Percentiles rank a stretch among this genome's conserved stretches.
Conservation (phyloP, 2,329 filamentous ascomycete genomes). For the Nigrograna mackinnonii region DNA sequence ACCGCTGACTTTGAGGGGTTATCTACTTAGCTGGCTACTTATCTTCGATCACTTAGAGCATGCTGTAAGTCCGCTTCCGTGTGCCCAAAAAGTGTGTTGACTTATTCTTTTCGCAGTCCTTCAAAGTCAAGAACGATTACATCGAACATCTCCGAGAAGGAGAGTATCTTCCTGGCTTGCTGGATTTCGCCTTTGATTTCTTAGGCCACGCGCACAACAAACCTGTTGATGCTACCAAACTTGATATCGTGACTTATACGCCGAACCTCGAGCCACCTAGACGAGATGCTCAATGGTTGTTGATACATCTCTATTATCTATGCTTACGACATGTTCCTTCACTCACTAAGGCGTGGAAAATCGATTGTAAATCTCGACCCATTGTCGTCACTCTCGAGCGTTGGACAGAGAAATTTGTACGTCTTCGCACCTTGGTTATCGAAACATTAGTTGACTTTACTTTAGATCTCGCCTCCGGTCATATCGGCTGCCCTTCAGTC, state of each 20-base stretch:
- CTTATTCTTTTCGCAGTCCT: slow-evolving; percentile 56
- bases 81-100: slow-evolving; percentile 1
- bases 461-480: slow-evolving; percentile 69
- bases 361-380: slow-evolving; percentile 76
- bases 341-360: slow-evolving; percentile 82
- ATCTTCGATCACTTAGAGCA: slow-evolving; percentile 83
- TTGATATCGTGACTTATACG: slow-evolving; percentile 70
- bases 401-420: slow-evolving; percentile 77
- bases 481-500: slow-evolving; percentile 68
- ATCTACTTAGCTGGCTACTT: slow-evolving; percentile 86
- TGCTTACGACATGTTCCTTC: slow-evolving; percentile 76
- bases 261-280: slow-evolving; percentile 64
- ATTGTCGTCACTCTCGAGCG: slow-evolving; percentile 77
- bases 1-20: slow-evolving; percentile 72
- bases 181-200: slow-evolving; percentile 83
- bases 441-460: slow-evolving; percentile 9
- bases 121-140: slow-evolving; percentile 82
- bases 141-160: slow-evolving; percentile 76
- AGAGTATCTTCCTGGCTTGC: slow-evolving; percentile 67
- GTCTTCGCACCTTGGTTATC: slow-evolving; percentile 2
- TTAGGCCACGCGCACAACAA: slow-evolving; percentile 77
- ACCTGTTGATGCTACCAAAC: slow-evolving; percentile 70
- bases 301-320: slow-evolving; percentile 85
- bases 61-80: slow-evolving; percentile 51
- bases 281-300: slow-evolving; percentile 78